Evolutionary conservation across 2,329 filamentous ascomycete species (phyloP).

Genomic region (Aspergillus niger): DNA sequence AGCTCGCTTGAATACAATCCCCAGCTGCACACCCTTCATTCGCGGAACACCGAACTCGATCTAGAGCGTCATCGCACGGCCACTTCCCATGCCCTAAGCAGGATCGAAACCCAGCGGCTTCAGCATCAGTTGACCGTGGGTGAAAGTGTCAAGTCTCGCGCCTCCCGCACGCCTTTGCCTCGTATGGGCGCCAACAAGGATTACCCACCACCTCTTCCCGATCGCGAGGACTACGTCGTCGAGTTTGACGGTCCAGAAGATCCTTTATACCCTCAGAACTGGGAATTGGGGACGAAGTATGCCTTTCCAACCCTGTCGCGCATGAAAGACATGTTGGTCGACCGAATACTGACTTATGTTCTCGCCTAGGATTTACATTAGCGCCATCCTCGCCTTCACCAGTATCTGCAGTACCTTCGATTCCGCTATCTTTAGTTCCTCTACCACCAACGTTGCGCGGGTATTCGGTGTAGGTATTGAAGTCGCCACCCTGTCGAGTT

Average conservation of each 20-base stretch:
- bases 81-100: slow-evolving; percentile 29
- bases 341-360: not conserved
- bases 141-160: slow-evolving; percentile 30
- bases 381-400: slow-evolving; percentile 21
- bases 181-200: slow-evolving; percentile 47
- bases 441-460: slow-evolving; percentile 56
- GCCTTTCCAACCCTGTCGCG: slow-evolving; percentile 6
- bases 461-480: slow-evolving; percentile 47
- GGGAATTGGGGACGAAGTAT: slow-evolving; percentile 51
- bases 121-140: slow-evolving; percentile 43
- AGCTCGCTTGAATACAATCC: slow-evolving; percentile 32
- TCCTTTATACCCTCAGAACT: slow-evolving; percentile 57
- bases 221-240: slow-evolving; percentile 57
- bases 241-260: slow-evolving; percentile 56
- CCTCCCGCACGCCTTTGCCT: slow-evolving; percentile 27
- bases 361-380: slow-evolving; percentile 24
- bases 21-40: slow-evolving; percentile 30
- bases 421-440: slow-evolving; percentile 66
- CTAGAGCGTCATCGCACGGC: slow-evolving; percentile 31
- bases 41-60: slow-evolving; percentile 34
- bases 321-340: not conserved
- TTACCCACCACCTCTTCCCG: slow-evolving; percentile 54
- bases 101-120: slow-evolving; percentile 35
- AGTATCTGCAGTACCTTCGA: slow-evolving; percentile 49
- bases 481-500: slow-evolving; percentile 46